Base-by-base conservation (phyloP, 495 filamentous ascomycete genomes). In the Thozetella sp. region DNA sequence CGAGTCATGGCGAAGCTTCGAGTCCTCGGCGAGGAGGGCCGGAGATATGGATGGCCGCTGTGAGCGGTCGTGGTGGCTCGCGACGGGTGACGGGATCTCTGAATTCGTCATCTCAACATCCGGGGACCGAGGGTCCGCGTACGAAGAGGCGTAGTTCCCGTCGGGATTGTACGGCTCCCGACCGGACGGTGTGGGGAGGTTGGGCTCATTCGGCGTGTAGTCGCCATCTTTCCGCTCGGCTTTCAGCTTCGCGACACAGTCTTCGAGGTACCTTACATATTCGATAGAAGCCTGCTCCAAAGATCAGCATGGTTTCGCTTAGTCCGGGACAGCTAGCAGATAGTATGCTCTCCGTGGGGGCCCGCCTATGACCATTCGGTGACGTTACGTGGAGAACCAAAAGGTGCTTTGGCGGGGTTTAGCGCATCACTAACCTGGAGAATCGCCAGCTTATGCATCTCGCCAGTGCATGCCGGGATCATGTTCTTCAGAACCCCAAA, bases 391-490 rank as follows among this genome's bases (percentile, higher is more conserved):
- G 30, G 30, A 37, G 30, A 37, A 6, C 30, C 6, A 37, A 37
- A 37, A 9, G 30, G 9, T 9, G 30, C 9, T 17, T 37, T 6
- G 30, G 30, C 30, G 30, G 9, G 9, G 9, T 37, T 37, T 17
- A 6, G 46, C 59, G 19, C 27, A 25, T 57, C 50, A 73, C 80
- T 57, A 74, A 95, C 95, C 87, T 97, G 93, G 51, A 99, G 79
- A 61, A 99, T 97, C 1, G 93, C 93, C 52, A 99, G 81, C 78
- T 99, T 99, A 75, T 99, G 95, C 95, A 99, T 99, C 67, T 97
- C 93, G 15, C 93, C 92, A 9, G 76, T 77, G 67, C 95, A 98
- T 1, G 95, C 96, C 1, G 96, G 96, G 63, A 99, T 96, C 90
- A 99, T 90, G 68, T 90, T 86, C 77, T 97, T 98, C 59, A 99